Base-by-base conservation (phyloP, 1,284 basidiomycete species). In the Moesziomyces globuligerus region DNA sequence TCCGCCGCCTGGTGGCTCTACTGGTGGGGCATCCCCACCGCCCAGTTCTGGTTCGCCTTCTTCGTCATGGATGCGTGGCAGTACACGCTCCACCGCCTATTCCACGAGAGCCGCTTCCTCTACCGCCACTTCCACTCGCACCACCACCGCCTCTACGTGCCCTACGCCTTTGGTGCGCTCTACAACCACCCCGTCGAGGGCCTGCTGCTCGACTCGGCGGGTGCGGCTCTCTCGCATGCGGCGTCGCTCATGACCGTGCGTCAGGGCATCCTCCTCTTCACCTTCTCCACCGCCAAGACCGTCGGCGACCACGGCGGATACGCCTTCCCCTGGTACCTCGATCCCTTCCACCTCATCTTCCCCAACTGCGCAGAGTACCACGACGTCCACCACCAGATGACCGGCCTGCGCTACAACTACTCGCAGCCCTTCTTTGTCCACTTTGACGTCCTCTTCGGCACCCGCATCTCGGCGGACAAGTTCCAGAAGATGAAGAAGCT, bases 301-400 rank as follows among this genome's bases (percentile, higher is more conserved):
- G 93, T 98, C 41, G 94, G 97, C 75, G 96, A 98, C 82, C 95
- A 98, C 83, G 97, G 94, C 69, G 95, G 95, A 1, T 97, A 96
- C 82, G 86, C 84, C 24, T 84, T 98, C 21, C 93, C 93, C 49
- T 93, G 90, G 84, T 94, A 96, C 80, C 92, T 76, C 42, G 83
- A 83, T 46, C 83, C 83, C 7, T 85, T 94, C 43, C 94, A 98
- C 83, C 80, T 92, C 74, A 78, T 97, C 54, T 92, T 90, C 62
- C 86, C 87, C n/a, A 99, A 99, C 83, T 96, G 93, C 80, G 91
- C 94, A 3, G 93, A 96, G 83, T 99, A 97, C 83, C 95, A 98
- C 83, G 95, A 98, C 83, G 96, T 98, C 64, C 95, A 98, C 82
- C 95, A 98, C 83, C 80, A 94, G 89, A 85, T 87, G 58, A 90